Conservation (phyloP, 768 basidiomycete genomes). For the Lactifluus piperatus region DNA sequence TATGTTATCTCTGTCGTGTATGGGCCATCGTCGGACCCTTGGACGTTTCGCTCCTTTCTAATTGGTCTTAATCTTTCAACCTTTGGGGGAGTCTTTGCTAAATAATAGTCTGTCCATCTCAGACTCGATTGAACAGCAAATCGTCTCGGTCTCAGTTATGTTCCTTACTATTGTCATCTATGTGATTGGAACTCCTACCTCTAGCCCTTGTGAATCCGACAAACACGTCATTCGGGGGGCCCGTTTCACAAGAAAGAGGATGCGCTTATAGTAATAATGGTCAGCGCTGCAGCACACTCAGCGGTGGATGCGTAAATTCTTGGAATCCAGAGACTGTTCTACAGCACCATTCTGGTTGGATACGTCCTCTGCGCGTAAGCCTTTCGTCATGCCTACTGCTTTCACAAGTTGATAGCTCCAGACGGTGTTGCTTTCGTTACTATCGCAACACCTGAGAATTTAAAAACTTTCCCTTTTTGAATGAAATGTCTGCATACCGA, state of each 20-base stretch:
- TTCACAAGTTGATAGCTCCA: neutral
- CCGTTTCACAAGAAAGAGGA: slow-evolving; percentile 56
- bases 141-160: slow-evolving; percentile 42
- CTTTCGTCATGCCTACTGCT: neutral
- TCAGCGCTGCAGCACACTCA: slow-evolving; percentile 44
- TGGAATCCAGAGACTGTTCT: slow-evolving; percentile 37
- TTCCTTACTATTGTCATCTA: slow-evolving; percentile 45
- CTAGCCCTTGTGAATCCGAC: no score
- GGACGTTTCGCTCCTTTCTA: no score
- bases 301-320: slow-evolving; percentile 47
- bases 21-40: no score
- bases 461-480: slow-evolving; percentile 18
- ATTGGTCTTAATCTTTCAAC: no score
- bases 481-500: neutral
- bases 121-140: slow-evolving; percentile 44
- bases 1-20: no score
- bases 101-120: no score
- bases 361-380: slow-evolving; percentile 44
- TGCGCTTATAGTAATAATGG: slow-evolving; percentile 50
- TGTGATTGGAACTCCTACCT: slow-evolving; percentile 42
- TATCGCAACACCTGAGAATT: slow-evolving; percentile 24
- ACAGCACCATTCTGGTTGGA: slow-evolving; percentile 42
- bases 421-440: slow-evolving; percentile 24
- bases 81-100: no score
- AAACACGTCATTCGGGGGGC: no score